phyloP scores from a whole-genome alignment of 1,284 basidiomycete genomes.

The Puccinia brachypodii region DNA sequence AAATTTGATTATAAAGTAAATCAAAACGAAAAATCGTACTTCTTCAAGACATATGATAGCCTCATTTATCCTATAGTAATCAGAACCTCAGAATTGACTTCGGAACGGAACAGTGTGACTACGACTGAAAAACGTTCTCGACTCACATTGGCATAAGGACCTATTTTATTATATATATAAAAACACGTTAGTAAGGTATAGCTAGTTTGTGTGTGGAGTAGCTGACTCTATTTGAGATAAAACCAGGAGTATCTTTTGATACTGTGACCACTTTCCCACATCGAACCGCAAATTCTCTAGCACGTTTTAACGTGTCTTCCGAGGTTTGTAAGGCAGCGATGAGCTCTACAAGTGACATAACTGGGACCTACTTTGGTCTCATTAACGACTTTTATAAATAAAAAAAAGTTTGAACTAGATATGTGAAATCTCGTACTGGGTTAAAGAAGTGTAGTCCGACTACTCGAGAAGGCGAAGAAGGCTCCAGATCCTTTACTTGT shows the following conservation, averaged over 20 bases:
- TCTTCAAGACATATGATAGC: slow-evolving; percentile 48
- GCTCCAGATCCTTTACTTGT: slow-evolving; percentile 59
- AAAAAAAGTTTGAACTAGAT: slow-evolving; percentile 58
- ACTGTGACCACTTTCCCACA: slow-evolving; percentile 91
- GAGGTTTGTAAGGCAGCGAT: slow-evolving; percentile 91
- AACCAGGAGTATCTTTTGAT: slow-evolving; percentile 86
- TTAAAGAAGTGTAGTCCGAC: slow-evolving; percentile 77
- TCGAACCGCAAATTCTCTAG: slow-evolving; percentile 76
- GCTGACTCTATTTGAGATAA: slow-evolving; percentile 48
- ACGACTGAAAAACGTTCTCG: neutral
- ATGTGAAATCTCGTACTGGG: slow-evolving; percentile 67
- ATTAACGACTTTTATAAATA: neutral
- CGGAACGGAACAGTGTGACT: neutral
- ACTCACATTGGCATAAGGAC: slow-evolving; percentile 48
- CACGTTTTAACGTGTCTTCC: slow-evolving; percentile 70
- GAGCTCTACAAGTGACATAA: slow-evolving; percentile 82
- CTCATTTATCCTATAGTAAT: slow-evolving; percentile 44
- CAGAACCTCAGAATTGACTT: neutral
- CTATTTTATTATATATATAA: too few relatives aligned
- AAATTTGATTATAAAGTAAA: slow-evolving; percentile 59
- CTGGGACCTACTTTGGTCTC: slow-evolving; percentile 19
- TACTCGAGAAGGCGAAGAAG: slow-evolving; percentile 66
- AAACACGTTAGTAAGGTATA: neutral
- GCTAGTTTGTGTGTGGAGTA: neutral
- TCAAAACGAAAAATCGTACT: slow-evolving; percentile 68